These are phyloP conservation scores for Colletotrichum spinosum DNA, from an alignment of 2,329 filamentous ascomycete genomes.

Conservation along the genomic window DNA sequence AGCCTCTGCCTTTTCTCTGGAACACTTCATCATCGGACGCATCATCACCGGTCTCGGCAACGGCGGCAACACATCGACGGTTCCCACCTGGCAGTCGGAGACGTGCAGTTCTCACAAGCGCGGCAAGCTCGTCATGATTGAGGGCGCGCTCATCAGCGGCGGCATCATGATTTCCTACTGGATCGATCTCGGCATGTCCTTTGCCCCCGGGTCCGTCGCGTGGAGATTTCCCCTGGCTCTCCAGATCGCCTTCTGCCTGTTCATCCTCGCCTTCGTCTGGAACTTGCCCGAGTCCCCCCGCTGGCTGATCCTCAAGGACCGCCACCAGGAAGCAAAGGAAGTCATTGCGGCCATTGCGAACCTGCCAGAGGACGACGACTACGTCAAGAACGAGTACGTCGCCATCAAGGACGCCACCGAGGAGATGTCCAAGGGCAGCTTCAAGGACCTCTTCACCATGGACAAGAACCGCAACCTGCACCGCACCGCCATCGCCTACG, in stretches of 20 bases:
- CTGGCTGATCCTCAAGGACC: constrained; percentile 54
- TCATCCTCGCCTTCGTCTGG: constrained; percentile 66
- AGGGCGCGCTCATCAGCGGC: constrained; percentile 67
- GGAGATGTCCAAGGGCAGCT: constrained; percentile 67
- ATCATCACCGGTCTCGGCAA: constrained; percentile 53
- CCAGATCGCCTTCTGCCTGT: constrained; percentile 68
- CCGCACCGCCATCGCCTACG: constrained; percentile 65
- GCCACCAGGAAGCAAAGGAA: constrained; percentile 55
- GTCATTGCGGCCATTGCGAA: constrained; percentile 57
- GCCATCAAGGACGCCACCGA: constrained; percentile 72
- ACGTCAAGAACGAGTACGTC: constrained; percentile 65
- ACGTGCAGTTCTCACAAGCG: constrained; percentile 67
- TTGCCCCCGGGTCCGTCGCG: constrained; percentile 59
- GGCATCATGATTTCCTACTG: constrained; percentile 71
- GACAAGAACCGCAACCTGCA: constrained; percentile 67
- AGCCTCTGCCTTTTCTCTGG: constrained; percentile 56
- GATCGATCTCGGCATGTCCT: constrained; percentile 69
- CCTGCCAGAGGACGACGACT: constrained; percentile 57
- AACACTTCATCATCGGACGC: constrained; percentile 68
- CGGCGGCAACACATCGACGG: constrained; percentile 56
- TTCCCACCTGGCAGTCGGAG: constrained; percentile 72
- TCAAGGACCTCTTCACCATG: constrained; percentile 70
- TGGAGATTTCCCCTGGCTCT: constrained; percentile 73
- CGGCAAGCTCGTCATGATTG: constrained; percentile 71
- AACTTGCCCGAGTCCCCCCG: constrained; percentile 66